Base-by-base conservation (phyloP, 805 yeast species). In the Lipomyces yamanashiensis region DNA sequence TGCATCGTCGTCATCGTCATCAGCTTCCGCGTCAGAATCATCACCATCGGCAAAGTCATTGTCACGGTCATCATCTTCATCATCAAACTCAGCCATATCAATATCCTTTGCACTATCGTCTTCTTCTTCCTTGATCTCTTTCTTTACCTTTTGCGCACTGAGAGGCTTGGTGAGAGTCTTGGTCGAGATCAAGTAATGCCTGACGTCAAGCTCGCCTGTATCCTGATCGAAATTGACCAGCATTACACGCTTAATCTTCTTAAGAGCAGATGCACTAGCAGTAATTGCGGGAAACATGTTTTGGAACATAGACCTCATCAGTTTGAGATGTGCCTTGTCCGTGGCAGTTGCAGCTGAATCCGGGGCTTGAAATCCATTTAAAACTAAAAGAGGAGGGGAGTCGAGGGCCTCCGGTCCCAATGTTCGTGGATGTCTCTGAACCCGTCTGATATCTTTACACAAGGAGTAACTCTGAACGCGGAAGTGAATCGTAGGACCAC, bases 251-350 rank as follows among this genome's bases (percentile, higher is more conserved):
- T 86, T 88, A 59, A 95, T 92, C 0, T 88, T 79, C 52, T 80
- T 79, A 40, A 95, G 87, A 68, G 86, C 86, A 19, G 96, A 89
- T 62, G 80, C 78, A 68, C 90, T 90, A 2, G 97, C 98, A 63
- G 91, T 88, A 69, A 95, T 87, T 21, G 99, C 90, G 7, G 99
- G 99, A 76, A 93, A 90, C 85, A 95, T 86, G 78, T 91, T 92
- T 77, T 95, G 99, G 78, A 95, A 90, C 79, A 92, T 86, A 2
- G 98, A 90, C 37, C 96, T 85, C 61, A 92, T 75, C 66, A 93
- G 81, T 44, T 48, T 52, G 36, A 63, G 50, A 19, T 59, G 67
- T 19, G 70, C 70, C 71, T 91, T 90, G 75, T 93, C 98, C 69
- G 87, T 86, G 43, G 85, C 70, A 47, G 70, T 72, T 82, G 81